Conservation (phyloP, 23 red algal genomes). For the Gracilaria gracilis region DNA sequence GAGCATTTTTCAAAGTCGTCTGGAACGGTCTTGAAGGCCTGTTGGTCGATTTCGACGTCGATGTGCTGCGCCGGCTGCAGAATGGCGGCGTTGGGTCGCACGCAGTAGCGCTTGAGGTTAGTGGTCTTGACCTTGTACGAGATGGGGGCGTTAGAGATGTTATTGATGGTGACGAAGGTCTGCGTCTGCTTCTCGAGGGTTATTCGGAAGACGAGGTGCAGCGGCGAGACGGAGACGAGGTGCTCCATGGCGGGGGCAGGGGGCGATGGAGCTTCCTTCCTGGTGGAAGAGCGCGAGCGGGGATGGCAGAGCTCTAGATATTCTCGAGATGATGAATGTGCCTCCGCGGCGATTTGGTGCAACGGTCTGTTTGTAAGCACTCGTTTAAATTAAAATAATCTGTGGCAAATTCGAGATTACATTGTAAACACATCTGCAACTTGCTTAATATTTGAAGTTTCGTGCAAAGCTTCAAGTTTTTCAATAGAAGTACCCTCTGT, state of each 20-base stretch:
- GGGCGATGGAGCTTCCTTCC: too few species aligned
- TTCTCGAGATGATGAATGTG: too few species aligned
- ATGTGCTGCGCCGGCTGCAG: conserved; percentile 38
- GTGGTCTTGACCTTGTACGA: conserved; percentile 86
- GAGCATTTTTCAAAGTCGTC: conserved; percentile 49
- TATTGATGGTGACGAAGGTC: conserved; percentile 46
- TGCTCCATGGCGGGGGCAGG: conserved; percentile 29
- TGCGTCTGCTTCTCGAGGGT: conserved; percentile 22
- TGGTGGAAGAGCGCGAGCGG: too few species aligned
- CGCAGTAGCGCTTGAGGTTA: conserved; percentile 74
- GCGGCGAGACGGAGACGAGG: conserved; percentile 40
- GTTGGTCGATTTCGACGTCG: conserved; percentile 50
- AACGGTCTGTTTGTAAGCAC: too few species aligned
- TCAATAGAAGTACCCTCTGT: too few species aligned
- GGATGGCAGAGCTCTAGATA: too few species aligned
- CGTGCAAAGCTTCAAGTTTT: too few species aligned
- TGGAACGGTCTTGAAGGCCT: conserved; percentile 50
- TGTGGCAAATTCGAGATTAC: too few species aligned
- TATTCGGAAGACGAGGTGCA: conserved; percentile 31
- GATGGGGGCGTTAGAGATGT: conserved; percentile 27
- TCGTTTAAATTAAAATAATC: too few species aligned
- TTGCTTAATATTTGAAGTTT: too few species aligned
- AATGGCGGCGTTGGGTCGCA: conserved; percentile 68
- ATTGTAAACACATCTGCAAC: too few species aligned
- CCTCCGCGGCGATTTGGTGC: too few species aligned